Base-by-base conservation (phyloP, 345 rosid genomes). In the Lepidium sativum region DNA sequence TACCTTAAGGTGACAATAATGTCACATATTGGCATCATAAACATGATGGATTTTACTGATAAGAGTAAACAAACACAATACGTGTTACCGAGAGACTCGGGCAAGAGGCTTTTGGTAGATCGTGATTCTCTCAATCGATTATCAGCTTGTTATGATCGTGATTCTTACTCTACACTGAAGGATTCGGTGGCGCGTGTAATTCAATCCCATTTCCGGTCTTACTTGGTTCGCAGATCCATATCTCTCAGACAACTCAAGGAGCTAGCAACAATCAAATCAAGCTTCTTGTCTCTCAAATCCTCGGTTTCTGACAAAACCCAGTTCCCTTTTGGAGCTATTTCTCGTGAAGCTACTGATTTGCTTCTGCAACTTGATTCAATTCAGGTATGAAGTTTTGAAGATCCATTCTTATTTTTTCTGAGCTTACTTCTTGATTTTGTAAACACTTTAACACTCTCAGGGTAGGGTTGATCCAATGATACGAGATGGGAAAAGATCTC, bases 181-280 rank as follows among this genome's bases (percentile, higher is more conserved):
- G 92, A 87, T 44, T 68, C 81, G 11, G 97, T 96, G 9, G 97
- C 98, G 31, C 80, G 91, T 18, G 80, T 92, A 25, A 92, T 92
- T 65, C 97, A 87, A 65, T 67, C 78, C 69, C 91, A 82, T 76
- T 92, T 89, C 67, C 87, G 96, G 0, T 75, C 86, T 25, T 84
- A 82, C 79, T 83, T 92, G 1, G 96, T 77, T 59, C 86, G 74
- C 25, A 83, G 97, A 85, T 92, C 97, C 48, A 75, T 82, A 75
- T 76, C 88, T 55, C 84, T 92, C 15, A 72, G 96, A 16, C 84
- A 87, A 69, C 97, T 89, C 72, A 81, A 87, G 72, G 85, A 80
- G 43, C 88, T 92, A 18, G 97, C 97, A 34, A 27, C 41, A 37
- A 63, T 92, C 42, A 89, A 84, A 77, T 79, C 97, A 41, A 78